Base-by-base conservation (phyloP, 148 eudicot species). In the Vaccinium corymbosum region DNA sequence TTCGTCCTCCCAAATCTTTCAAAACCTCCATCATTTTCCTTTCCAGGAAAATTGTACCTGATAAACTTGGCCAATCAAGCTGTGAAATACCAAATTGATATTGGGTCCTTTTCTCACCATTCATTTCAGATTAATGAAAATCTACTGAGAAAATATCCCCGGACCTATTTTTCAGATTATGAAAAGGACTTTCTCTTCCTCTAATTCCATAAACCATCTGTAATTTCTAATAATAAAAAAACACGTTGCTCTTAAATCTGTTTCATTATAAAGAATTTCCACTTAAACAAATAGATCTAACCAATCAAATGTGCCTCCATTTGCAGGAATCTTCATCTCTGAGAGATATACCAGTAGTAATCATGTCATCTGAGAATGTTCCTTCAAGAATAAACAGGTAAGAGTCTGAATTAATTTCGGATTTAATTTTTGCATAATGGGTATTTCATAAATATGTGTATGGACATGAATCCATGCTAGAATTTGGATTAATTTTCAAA, bases 311-410 rank as follows among this genome's bases (percentile, higher is more conserved):
- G 77, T 57, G 64, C 17, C 29, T 77, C 48, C 2, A 32, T 73
- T 86, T 86, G 88, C 97, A 97, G 98, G 95, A 93, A 89, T 97
- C 98, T 27, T 90, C 97, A 35, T 81, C 90, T 84, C 90, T 94
- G 82, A 92, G 89, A 85, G 83, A 97, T 85, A 97, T 97, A 90
- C 99, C 99, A 17, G 98, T 97, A 51, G 97, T 95, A 55, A 94
- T 97, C 71, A 97, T 97, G 99, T 97, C 99, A 62, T 97, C 99
- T 61, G 99, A 97, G 86, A 91, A 97, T 92, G 96, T 93, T 57
- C 97, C 98, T 78, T 92, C 98, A 83, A 93, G 99, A 82, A 94
- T 97, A 84, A 92, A 70, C 89, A 93, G 98, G 99, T 94, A 92
- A 88, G 56, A 14, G 29, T 19, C 11, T 53, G 50, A 64, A 46